Base-by-base conservation (phyloP, 139 green algal genomes). In the Gonium pectorale region DNA sequence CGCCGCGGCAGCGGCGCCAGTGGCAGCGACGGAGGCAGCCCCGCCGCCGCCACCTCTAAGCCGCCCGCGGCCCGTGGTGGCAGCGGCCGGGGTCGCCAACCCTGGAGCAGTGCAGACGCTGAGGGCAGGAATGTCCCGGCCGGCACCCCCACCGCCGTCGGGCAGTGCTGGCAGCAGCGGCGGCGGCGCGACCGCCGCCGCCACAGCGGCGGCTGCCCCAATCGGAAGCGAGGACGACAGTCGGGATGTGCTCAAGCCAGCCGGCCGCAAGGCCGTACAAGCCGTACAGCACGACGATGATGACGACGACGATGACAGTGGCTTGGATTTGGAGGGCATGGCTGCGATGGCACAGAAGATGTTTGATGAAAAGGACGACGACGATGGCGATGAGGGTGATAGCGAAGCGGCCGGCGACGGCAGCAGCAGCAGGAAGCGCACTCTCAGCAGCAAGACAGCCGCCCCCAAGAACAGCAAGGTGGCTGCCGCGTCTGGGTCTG, bases 351-450 rank as follows among this genome's bases (percentile, higher is more conserved):
- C 56, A 0, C 35, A 49, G 15, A 85, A 77, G 66, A 33, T 87
- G 7, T 31, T 81, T 49, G 60, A 74, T 0, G 56, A 71, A 13
- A 56, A 67, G 2, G 40, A 81, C 9, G 66, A 89, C 26, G 60
- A 66, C 1, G 77, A 82, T 52, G 75, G 62, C 21, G 43, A 15
- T 19, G 31, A 43, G 37, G 60, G 17, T 1, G 27, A 33, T 29
- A 8, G 29, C 21, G 46, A 52, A 31, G n/a, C 7, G 0, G 6
- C 51, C 27, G 24, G 15, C 8, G 11, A 9, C 37, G 71, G 49
- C 67, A 81, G 44, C 73, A 80, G 73, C 86, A 70, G 64, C 72
- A 72, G 54, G 67, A n/a, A 56, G 73, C 40, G 68, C 46, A 35
- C 21, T 0, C 44, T 62, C 41, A 67, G 66, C 52, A 21, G 38